phyloP scores from a whole-genome alignment of 305 asterid genomes.

The Solanum hybrid region DNA sequence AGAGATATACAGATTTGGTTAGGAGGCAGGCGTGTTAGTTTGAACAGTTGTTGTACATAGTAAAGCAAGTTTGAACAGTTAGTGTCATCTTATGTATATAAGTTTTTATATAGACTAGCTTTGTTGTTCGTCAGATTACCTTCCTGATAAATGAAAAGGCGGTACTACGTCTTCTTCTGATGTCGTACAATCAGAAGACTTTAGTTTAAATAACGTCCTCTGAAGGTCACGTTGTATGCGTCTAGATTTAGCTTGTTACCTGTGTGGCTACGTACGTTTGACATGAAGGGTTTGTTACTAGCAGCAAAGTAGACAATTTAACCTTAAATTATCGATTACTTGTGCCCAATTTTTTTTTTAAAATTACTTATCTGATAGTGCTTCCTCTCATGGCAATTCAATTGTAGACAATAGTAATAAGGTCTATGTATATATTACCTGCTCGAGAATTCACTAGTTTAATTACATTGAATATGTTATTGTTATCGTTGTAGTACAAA shows the following conservation, averaged over 20 bases:
- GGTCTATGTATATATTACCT: background rate
- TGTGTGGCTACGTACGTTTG: background rate
- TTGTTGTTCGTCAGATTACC: background rate
- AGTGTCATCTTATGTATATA: background rate
- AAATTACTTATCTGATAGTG: background rate
- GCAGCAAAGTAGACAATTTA: background rate
- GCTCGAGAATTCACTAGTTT: background rate
- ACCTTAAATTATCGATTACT: background rate
- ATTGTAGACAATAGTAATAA: background rate
- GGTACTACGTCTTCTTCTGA: background rate
- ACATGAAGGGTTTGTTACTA: background rate
- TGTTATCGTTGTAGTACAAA: too few relatives aligned
- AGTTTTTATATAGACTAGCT: background rate
- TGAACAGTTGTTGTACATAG: slow-evolving; percentile 4
- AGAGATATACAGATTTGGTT: background rate
- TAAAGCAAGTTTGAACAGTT: background rate
- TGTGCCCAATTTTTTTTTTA: background rate
- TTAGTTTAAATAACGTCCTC: background rate
- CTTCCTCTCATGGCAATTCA: background rate
- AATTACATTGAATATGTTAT: background rate
- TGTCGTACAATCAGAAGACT: background rate
- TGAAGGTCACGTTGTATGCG: background rate
- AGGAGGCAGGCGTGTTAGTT: background rate
- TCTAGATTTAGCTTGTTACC: background rate
- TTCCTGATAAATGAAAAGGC: slow-evolving; percentile 3